phyloP scores from a whole-genome alignment of 495 filamentous ascomycete species.

The Friedmanniomyces simplex region DNA sequence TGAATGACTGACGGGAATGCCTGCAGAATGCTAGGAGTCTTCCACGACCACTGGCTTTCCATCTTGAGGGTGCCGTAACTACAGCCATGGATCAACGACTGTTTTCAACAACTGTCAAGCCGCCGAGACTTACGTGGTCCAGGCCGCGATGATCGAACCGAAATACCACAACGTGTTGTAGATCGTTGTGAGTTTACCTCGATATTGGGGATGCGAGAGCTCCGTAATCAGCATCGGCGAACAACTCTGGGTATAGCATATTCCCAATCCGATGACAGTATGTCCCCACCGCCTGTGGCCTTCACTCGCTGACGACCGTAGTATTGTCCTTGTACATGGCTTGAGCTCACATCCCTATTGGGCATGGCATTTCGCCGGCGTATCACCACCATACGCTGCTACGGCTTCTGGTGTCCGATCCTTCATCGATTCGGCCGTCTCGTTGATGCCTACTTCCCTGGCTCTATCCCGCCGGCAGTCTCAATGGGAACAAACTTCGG shows the following conservation, averaged over 20 bases:
- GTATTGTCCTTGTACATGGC: too few relatives aligned
- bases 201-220: conserved; percentile 1
- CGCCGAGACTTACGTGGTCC: neutral
- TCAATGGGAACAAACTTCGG: too few relatives aligned
- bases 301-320: too few relatives aligned
- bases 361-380: too few relatives aligned
- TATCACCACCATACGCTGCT: too few relatives aligned
- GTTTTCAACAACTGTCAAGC: neutral
- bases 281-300: too few relatives aligned
- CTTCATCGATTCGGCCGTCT: too few relatives aligned
- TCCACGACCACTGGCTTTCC: conserved; percentile 4
- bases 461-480: too few relatives aligned
- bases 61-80: conserved; percentile 3
- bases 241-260: neutral
- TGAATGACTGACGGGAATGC: conserved; percentile 2
- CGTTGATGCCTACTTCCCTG: too few relatives aligned
- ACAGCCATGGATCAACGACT: neutral
- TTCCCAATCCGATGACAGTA: neutral
- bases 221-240: conserved; percentile 1
- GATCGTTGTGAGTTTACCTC: neutral
- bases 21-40: conserved; percentile 1
- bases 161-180: neutral
- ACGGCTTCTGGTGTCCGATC: too few relatives aligned
- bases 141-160: neutral
- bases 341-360: too few relatives aligned